Evolutionary conservation across 345 rosid genomes (phyloP), one percentile per base, ranked within the genome.

Genomic region (Draba incana): DNA sequence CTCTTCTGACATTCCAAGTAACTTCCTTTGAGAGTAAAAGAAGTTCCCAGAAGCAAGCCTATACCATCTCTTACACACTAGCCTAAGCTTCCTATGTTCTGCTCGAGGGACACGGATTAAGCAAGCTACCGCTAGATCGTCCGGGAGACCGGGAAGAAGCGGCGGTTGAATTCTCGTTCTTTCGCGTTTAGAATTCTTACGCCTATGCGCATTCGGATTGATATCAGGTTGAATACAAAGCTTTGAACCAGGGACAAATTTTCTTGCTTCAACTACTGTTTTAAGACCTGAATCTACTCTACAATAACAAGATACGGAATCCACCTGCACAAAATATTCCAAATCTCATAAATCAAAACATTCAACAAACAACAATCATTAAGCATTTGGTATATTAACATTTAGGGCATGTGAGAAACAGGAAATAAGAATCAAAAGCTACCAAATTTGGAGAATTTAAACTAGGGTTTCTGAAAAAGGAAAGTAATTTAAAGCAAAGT

Each of bases 191-290:
- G 81, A 79, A 76, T 76, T 86, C 62, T 90, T 90, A 66, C 80
- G 85, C 55, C 77, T 85, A 76, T 90, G 98, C 30, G 97, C 98
- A 83, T 88, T 86, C 5, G 93, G 97, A 70, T 90, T 90, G 69
- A 90, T 90, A 67, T 92, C 98, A 27, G 98, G 98, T 79, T 84
- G 97, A 56, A 92, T 86, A 74, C 98, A 92, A 63, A 88, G 87
- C 81, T 90, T 92, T 16, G 98, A 88, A 10, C 98, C 97, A 4
- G 96, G 98, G 58, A 92, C 97, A 71, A 92, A 90, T 67, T 90
- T 92, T 69, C 98, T 86, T 20, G 97, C 97, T 70, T 92, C 98
- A 4, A 82, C 98, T 69, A 92, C 96, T 2, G 97, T 86, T 66
- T 88, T 92, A 31, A 90, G 80, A 38, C 98, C 92, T 23, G 96